Base-by-base conservation (phyloP, 208 protist species). In the Phytomonas sp. region DNA sequence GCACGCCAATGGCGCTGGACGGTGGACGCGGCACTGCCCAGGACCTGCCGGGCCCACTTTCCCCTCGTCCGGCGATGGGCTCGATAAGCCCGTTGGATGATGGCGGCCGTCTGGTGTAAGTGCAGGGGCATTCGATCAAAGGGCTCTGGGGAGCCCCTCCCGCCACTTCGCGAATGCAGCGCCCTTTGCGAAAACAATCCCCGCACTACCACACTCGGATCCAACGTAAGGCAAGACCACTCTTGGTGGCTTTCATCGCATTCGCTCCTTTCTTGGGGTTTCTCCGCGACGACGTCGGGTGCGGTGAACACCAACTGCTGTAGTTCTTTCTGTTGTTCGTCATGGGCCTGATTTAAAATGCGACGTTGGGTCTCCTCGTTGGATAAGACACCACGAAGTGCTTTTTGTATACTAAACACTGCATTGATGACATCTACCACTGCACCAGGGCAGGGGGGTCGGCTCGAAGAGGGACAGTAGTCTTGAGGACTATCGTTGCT, bases 141-240 rank as follows among this genome's bases (percentile, higher is more conserved):
- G 59, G 59, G 4, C 59, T 8, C 59, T 4, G 59, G 30, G 10
- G 60, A 1, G 31, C 60, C 19, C 11, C 60, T 23, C 30, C 12
- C 80, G 86, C 65, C 78, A 77, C 56, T 72, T 62, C 26, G 33
- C 84, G 74, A 65, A 72, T 60, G 36, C 79, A 68, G 1, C 82
- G 77, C 63, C 80, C 77, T 69, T 89, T 68, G 31, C 80, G 76
- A 94, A 81, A 96, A 96, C n/a, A 96, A 78, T 67, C 93, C 77
- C 36, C 78, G 73, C 60, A 94, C 91, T 30, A 96, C 67, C 34
- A 84, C 78, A 34, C 80, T 73, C n/a, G 91, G 78, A 66, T 93
- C 78, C 8, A 78, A 30, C 30, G 29, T 79, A 11, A 79, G 82
- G 40, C 74, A 75, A n/a, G 71, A 61, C 33, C 76, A 80, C 29